These are phyloP conservation scores for Sporothrix globosa DNA, from an alignment of 2,329 filamentous ascomycete genomes.

Conservation along the genomic window DNA sequence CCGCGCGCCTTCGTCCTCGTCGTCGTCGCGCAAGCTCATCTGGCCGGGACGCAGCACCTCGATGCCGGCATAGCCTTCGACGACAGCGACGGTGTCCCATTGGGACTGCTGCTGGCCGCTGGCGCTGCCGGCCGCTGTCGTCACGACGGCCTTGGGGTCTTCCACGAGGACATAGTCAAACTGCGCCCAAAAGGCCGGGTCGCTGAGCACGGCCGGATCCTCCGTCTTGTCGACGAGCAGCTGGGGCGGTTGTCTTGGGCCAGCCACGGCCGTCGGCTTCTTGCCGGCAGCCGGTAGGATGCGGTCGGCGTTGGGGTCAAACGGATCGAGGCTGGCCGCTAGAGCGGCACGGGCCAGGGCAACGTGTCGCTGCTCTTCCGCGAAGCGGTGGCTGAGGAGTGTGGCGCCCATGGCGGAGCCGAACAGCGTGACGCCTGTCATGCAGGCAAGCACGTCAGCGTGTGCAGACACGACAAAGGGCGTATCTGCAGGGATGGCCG, in stretches of 20 bases:
- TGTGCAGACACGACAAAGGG: slow-evolving; percentile 53
- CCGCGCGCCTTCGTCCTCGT: slow-evolving; percentile 36
- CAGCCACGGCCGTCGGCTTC: neutral
- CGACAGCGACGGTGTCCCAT: slow-evolving; percentile 61
- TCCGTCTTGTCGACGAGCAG: slow-evolving; percentile 66
- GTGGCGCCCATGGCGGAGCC: slow-evolving; percentile 48
- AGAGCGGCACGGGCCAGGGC: neutral
- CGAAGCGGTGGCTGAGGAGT: slow-evolving; percentile 28
- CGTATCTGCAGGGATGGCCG: slow-evolving; percentile 35
- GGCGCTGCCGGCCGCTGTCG: slow-evolving; percentile 40
- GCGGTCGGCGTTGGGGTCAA: neutral
- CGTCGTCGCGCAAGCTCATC: slow-evolving; percentile 32
- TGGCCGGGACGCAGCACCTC: slow-evolving; percentile 59
- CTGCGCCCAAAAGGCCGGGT: slow-evolving; percentile 61
- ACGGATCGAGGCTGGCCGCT: slow-evolving; percentile 32
- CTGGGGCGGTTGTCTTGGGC: slow-evolving; percentile 13
- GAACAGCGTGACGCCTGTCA: slow-evolving; percentile 72
- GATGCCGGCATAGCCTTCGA: slow-evolving; percentile 62
- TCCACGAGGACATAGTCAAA: slow-evolving; percentile 67
- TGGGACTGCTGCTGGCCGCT: slow-evolving; percentile 18
- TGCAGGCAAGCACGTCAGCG: slow-evolving; percentile 68
- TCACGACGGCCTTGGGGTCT: slow-evolving; percentile 52
- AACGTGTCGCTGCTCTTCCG: slow-evolving; percentile 14
- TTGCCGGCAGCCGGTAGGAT: slow-evolving; percentile 2
- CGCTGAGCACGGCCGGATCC: slow-evolving; percentile 49